Base-by-base conservation (phyloP, 305 asterid species). In the Withania somnifera region DNA sequence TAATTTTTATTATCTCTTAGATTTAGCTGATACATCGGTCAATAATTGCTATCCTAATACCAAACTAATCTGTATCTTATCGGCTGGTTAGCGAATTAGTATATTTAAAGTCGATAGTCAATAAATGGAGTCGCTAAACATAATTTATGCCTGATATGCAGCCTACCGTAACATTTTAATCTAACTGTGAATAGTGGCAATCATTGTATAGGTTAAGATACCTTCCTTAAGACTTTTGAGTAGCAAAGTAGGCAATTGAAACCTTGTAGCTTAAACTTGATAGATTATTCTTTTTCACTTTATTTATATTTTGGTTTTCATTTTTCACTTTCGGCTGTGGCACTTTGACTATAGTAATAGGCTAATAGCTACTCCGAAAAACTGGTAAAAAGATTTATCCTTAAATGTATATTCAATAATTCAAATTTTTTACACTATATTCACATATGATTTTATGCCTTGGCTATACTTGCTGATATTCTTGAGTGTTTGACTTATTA, bases 181-280 rank as follows among this genome's bases (percentile, higher is more conserved):
- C 45, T 17, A 7, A 17, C 11, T 32, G 75, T 66, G 28, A 17
- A 63, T n/a, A 30, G 40, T 30, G 76, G 51, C 5, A 67, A 36
- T 67, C 15, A 11, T 11, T n/a, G 5, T 8, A 34, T 68, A 1
- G 34, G 32, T 20, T 60, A 28, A 50, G 42, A 63, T 82, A 77
- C 83, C 78, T 78, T 68, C 66, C 85, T 82, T 76, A 51, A 64
- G 77, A 58, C 45, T 38, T 63, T 68, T 68, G 53, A 42, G 78
- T 40, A 42, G 36, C 13, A 20, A 69, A 69, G n/a, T 45, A 34
- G 50, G 36, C 52, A n/a, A 77, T 53, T 7, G 26, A 9, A 19
- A 15, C 13, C 76, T 73, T 51, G 40, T 84, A 2, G 10, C 30
- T 80, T 81, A 32, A 22, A 3, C 26, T 34, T 47, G 40, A n/a